Base-by-base conservation (phyloP, 257 asterid genomes). In the Misopates orontium region DNA sequence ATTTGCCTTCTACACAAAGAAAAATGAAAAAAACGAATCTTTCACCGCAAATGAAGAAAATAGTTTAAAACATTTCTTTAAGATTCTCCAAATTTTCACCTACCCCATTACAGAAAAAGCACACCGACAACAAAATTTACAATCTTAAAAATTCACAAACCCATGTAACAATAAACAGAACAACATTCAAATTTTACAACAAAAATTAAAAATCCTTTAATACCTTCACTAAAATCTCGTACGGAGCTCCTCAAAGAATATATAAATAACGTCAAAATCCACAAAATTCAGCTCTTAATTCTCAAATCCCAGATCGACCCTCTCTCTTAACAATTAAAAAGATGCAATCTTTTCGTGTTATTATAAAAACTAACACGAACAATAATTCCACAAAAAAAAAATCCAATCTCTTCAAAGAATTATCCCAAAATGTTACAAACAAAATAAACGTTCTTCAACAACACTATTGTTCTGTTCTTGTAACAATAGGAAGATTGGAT, bases 401-500 rank as follows among this genome's bases (percentile, higher is more conserved):
- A 40, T 36, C 64, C 64, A 59, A 59, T 59, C 64, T 59, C 23
- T 36, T 8, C 4, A 36, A 3, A 32, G 39, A 28, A 18, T n/a
- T n/a, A 58, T 36, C 64, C 50, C 49, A 58, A 58, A 17, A 36
- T 58, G 64, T 58, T 58, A 58, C 64, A n/a, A 36, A 32, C 3
- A n/a, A n/a, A n/a, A n/a, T n/a, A 0, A 36, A 5, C 10, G 11
- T 36, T 36, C 42, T n/a, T n/a, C n/a, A n/a, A n/a, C n/a, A 9
- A 36, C 42, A 36, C 42, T 36, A 8, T 28, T 2, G 2, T 28
- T 2, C 6, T 36, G 42, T 36, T 36, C 32, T 15, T 50, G 74
- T 75, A 72, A 66, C 78, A 73, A 77, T 18, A 71, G 83, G 82
- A 73, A 21, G 71, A 70, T 68, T 71, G 75, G 86, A 56, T 19